Percentiles rank a stretch among this genome's conserved stretches.
Evolutionary conservation across 2,329 filamentous ascomycete species (phyloP).

Genomic region (Endoconidiophora laricicola): DNA sequence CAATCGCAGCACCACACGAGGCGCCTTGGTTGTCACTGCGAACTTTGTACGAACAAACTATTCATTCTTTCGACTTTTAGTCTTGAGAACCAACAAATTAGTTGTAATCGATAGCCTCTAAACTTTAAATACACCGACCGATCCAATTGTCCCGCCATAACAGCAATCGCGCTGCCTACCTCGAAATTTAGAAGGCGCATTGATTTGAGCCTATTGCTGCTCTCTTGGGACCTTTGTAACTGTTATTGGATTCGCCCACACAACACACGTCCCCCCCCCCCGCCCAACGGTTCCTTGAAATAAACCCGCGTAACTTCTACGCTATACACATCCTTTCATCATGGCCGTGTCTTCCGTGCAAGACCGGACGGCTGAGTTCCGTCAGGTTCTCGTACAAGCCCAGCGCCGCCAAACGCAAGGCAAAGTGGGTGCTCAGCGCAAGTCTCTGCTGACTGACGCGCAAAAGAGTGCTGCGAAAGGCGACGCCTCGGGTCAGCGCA

Average conservation of each 20-base stretch:
- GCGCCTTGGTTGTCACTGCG: too few species aligned
- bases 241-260: not conserved
- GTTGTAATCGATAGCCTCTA: too few species aligned
- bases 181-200: not conserved
- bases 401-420: conserved; percentile 62
- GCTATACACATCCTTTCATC: conserved; percentile 9
- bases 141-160: too few species aligned
- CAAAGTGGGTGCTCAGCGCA: conserved; percentile 63
- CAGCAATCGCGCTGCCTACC: too few species aligned
- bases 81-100: too few species aligned
- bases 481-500: conserved; percentile 28
- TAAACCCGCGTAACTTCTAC: not conserved
- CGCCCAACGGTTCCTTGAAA: not conserved
- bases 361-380: conserved; percentile 92
- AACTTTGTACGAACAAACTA: too few species aligned
- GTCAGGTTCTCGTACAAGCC: conserved; percentile 71
- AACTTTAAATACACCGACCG: too few species aligned
- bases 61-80: too few species aligned
- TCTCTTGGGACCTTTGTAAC: not conserved
- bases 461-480: conserved; percentile 49
- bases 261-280: conserved; percentile 6
- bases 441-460: conserved; percentile 59
- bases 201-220: not conserved
- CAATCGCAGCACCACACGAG: too few species aligned
- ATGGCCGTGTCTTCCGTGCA: conserved; percentile 69